Evolutionary conservation across 768 basidiomycete genomes (phyloP).

Genomic region (Russula vinacea): DNA sequence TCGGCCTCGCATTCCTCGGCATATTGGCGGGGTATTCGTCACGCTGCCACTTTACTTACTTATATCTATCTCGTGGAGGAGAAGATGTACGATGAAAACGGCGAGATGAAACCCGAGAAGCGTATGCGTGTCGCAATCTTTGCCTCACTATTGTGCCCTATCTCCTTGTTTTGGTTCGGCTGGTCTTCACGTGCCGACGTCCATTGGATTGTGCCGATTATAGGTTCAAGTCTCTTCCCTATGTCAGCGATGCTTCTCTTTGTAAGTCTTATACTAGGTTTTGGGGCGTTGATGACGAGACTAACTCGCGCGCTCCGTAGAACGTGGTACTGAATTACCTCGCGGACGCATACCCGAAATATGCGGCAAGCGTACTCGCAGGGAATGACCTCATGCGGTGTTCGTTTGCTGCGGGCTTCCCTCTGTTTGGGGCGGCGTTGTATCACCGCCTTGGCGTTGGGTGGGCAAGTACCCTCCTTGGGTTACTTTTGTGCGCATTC

Average conservation of each 20-base stretch:
- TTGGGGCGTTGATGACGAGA: not conserved
- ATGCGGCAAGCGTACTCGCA: constrained; percentile 38
- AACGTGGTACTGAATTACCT: constrained; percentile 36
- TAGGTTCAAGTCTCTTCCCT: constrained; percentile 36
- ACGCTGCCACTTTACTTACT: constrained; percentile 23
- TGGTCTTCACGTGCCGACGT: constrained; percentile 35
- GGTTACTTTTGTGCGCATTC: constrained; percentile 32
- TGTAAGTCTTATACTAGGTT: constrained; percentile 33
- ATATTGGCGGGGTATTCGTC: constrained; percentile 16
- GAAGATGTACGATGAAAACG: constrained; percentile 25
- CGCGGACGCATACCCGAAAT: constrained; percentile 35
- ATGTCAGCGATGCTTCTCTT: constrained; percentile 37
- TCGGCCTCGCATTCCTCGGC: constrained; percentile 37
- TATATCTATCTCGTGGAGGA: constrained; percentile 23
- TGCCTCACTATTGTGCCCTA: constrained; percentile 36
- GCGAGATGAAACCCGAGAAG: constrained; percentile 34
- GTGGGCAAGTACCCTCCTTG: constrained; percentile 34
- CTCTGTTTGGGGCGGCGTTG: constrained; percentile 31
- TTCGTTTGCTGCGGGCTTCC: constrained; percentile 26
- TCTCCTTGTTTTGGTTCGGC: constrained; percentile 39
- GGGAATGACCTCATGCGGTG: constrained; percentile 39
- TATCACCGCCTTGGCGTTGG: constrained; percentile 33
- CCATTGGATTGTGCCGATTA: constrained; percentile 39
- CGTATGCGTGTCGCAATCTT: constrained; percentile 38
- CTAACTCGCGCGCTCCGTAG: constrained; percentile 5